Percentiles rank a stretch among this genome's conserved stretches.
Conservation (phyloP, 768 basidiomycete species). For the Lentinula edodes region DNA sequence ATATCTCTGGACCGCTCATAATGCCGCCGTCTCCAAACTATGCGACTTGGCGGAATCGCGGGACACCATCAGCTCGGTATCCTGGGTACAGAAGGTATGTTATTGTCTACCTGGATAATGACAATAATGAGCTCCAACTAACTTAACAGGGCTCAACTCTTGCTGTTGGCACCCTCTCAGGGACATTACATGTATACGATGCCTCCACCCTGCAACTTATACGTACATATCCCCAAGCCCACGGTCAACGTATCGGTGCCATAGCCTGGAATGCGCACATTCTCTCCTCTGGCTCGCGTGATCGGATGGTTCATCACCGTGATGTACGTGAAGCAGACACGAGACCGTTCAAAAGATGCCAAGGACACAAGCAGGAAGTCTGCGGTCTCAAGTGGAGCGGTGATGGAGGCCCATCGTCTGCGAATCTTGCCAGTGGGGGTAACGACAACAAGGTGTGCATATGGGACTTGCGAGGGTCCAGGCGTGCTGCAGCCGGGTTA, state of each 20-base stretch:
- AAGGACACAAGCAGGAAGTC: constrained; percentile 87
- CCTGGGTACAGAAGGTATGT: constrained; percentile 79
- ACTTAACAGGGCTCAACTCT: constrained; percentile 68
- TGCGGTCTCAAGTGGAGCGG: constrained; percentile 93
- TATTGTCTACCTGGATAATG: background rate
- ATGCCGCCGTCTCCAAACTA: constrained; percentile 86
- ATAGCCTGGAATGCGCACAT: constrained; percentile 91
- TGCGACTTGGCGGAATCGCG: constrained; percentile 68
- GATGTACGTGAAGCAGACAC: constrained; percentile 74
- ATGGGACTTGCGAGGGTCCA: constrained; percentile 81
- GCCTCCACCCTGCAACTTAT: constrained; percentile 68
- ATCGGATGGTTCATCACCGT: constrained; percentile 86
- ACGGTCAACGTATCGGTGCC: constrained; percentile 85
- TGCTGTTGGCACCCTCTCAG: constrained; percentile 89
- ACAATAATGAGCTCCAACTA: background rate
- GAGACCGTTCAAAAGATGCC: constrained; percentile 65
- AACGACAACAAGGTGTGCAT: constrained; percentile 99
- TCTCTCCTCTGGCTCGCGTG: constrained; percentile 86
- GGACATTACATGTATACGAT: constrained; percentile 91
- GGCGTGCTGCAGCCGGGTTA: constrained; percentile 29
- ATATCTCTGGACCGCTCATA: constrained; percentile 96
- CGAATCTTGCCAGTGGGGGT: constrained; percentile 84
- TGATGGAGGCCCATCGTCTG: constrained; percentile 32
- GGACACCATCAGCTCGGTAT: constrained; percentile 81
- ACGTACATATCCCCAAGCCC: constrained; percentile 81